Percentiles rank a stretch among this genome's conserved stretches.
phyloP scores from a whole-genome alignment of 2,329 filamentous ascomycete species.

The Stachybotrys chartarum region DNA sequence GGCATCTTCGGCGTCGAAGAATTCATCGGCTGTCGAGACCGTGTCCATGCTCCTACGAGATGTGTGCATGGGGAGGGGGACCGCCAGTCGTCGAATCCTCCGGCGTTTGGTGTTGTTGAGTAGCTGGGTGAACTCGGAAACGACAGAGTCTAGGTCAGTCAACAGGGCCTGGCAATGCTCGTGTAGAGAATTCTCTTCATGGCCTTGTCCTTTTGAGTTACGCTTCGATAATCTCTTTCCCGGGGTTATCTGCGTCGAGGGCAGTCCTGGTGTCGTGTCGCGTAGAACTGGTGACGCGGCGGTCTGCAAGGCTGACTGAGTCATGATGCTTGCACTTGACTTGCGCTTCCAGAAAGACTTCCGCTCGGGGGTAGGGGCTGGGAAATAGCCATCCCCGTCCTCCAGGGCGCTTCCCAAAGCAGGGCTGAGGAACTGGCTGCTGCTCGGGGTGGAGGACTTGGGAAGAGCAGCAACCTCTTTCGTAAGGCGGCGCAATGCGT shows the following conservation, averaged over 20 bases:
- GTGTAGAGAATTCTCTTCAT: slow-evolving; percentile 61
- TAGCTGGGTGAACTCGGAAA: slow-evolving; percentile 72
- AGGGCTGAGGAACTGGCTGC: slow-evolving; percentile 31
- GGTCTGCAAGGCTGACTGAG: slow-evolving; percentile 32
- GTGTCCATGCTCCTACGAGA: slow-evolving; percentile 72
- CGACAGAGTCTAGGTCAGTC: slow-evolving; percentile 74
- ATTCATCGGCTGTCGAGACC: slow-evolving; percentile 71
- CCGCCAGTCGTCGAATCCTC: slow-evolving; percentile 38
- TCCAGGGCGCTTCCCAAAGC: slow-evolving; percentile 34
- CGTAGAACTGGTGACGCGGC: slow-evolving; percentile 30
- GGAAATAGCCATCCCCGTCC: slow-evolving; percentile 52
- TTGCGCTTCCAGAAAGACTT: slow-evolving; percentile 91
- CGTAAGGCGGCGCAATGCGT: slow-evolving; percentile 79
- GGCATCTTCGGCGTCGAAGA: slow-evolving; percentile 78
- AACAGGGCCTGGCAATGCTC: slow-evolving; percentile 81
- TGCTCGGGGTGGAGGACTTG: slow-evolving; percentile 13
- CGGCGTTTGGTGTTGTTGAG: slow-evolving; percentile 74
- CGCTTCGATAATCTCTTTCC: slow-evolving; percentile 16
- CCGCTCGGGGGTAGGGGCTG: slow-evolving; percentile 42
- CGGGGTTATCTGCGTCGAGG: slow-evolving; percentile 10
- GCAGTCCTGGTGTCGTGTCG: slow-evolving; percentile 32
- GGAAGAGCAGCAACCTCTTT: slow-evolving; percentile 65
- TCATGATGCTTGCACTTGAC: slow-evolving; percentile 46
- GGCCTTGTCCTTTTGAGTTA: slow-evolving; percentile 28
- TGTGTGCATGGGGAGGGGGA: slow-evolving; percentile 26